Base-by-base conservation (phyloP, 495 filamentous ascomycete genomes). In the Penicillium paradoxum region DNA sequence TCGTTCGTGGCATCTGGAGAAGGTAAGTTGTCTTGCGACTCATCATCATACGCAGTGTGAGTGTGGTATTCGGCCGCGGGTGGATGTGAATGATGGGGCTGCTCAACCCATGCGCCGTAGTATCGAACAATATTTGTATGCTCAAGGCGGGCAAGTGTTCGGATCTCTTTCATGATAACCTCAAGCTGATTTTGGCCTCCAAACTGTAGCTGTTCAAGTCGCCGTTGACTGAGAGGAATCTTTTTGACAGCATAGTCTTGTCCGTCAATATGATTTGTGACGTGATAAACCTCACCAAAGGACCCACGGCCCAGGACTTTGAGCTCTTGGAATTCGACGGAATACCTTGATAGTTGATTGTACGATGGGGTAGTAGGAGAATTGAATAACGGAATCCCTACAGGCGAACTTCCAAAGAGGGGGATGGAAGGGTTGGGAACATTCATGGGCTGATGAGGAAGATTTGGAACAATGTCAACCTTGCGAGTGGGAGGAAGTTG, bases 121-220 rank as follows among this genome's bases (percentile, higher is more conserved):
- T 81, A 81, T 15, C 78, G 70, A 37, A 81, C 78, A 45, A 81
- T 72, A 57, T 80, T 79, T 10, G 64, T 61, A 59, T 81, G 78
- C 37, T 81, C 76, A 11, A 81, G 57, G n/a, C 70, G 68, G 44
- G 78, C 78, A 49, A 81, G 70, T 0, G 78, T 79, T 22, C 77
- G 64, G 11, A 80, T 77, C 53, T 81, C 78, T 53, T 71, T 78
- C 69, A 80, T 71, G 25, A 81, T 75, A 41, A 66, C 67, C 49
- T 79, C 73, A 15, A 80, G 64, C 15, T 74, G 69, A 27, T 75
- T 72, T 44, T 75, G 60, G 21, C 65, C 73, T 6, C 77, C 77
- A 46, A 66, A 67, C 21, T 73, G 72, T 38, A 80, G 55, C 49
- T 77, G 68, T 29, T 74, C 68, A 9, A 79, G 64, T 10, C 77